Conservation (phyloP, 2,329 filamentous ascomycete genomes). For the Colletotrichum truncatum region DNA sequence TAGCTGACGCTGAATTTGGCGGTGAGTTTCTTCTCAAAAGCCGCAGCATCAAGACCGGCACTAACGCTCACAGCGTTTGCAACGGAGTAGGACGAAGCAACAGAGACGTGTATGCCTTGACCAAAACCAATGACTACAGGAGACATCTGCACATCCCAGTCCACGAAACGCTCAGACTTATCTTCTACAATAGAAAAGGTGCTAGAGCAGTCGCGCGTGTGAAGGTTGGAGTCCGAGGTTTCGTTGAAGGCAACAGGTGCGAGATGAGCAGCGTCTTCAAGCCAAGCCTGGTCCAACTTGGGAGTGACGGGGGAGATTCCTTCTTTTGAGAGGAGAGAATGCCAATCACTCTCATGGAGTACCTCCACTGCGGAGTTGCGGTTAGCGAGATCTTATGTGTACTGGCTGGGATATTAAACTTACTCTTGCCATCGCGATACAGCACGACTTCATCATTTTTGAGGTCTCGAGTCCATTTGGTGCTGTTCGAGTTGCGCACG, state of each 20-base stretch:
- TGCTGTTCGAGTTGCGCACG: conserved; percentile 1
- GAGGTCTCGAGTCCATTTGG: background rate
- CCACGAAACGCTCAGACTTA: conserved; percentile 1
- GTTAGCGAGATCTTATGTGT: no score
- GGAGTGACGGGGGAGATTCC: background rate
- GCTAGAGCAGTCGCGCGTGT: background rate
- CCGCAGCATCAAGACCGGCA: background rate
- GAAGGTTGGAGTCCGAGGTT: background rate
- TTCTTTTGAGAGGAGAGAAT: background rate
- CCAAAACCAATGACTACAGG: conserved; percentile 2
- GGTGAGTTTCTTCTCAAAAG: background rate
- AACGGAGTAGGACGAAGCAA: background rate
- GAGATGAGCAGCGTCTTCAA: background rate
- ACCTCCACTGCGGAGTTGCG: background rate
- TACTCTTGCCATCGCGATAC: conserved; percentile 1
- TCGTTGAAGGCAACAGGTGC: background rate
- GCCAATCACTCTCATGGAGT: background rate
- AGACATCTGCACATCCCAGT: conserved; percentile 26
- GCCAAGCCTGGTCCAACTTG: background rate
- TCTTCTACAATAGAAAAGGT: conserved; percentile 6
- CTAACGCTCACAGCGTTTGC: background rate
- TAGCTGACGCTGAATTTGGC: background rate
- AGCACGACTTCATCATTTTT: background rate
- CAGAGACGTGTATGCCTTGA: conserved; percentile 5
- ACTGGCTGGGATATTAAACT: background rate